Evolutionary conservation across 1,139 yeast genomes (phyloP).

Genomic region (Casaregolazyma lundiana): DNA sequence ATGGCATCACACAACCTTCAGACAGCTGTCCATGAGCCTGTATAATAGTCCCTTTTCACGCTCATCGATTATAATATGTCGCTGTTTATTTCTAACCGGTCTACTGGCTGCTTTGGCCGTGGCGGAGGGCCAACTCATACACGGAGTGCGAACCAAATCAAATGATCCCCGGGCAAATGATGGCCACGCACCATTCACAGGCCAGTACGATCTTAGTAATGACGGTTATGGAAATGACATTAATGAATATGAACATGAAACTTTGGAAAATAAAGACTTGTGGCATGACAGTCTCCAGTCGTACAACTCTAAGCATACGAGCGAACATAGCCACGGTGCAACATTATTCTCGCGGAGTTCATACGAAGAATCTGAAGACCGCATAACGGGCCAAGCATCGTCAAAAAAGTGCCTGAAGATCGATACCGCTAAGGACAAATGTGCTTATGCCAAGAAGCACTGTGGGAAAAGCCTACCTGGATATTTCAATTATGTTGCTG

Average conservation of each 20-base stretch:
- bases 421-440: constrained; percentile 25
- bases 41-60: neutral
- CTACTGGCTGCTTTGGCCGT: neutral
- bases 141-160: neutral
- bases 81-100: neutral
- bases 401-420: constrained; percentile 1
- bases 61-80: neutral
- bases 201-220: neutral
- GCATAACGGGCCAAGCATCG: neutral
- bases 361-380: neutral
- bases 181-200: no score
- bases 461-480: constrained; percentile 31
- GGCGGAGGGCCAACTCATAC: neutral
- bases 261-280: neutral
- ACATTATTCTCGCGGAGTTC: neutral
- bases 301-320: neutral
- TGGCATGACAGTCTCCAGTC: neutral
- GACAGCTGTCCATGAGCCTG: neutral
- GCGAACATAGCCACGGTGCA: no score
- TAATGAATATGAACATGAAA: neutral
- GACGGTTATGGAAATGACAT: neutral
- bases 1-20: neutral
- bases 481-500: constrained; percentile 30
- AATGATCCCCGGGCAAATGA: neutral
- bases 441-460: constrained; percentile 31